Conservation (phyloP, 192 early-diverging fungal genomes). For the Coemansia sp. region DNA sequence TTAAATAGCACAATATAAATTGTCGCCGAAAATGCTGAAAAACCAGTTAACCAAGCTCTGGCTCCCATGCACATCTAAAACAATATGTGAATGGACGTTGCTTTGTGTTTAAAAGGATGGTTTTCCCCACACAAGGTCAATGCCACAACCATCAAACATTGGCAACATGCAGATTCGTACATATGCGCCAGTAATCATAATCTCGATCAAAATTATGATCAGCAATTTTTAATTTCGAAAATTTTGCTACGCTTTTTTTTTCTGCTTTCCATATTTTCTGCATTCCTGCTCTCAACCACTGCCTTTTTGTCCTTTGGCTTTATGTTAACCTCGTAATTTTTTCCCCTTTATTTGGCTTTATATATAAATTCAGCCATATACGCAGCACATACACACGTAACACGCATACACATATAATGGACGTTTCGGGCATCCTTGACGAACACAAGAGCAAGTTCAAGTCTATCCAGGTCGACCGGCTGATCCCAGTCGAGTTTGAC, state of each 20-base stretch:
- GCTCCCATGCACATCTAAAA: background rate
- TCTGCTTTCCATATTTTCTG: too few relatives aligned
- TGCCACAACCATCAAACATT: too few relatives aligned
- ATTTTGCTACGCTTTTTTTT: background rate
- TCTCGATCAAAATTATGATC: background rate
- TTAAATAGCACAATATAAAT: too few relatives aligned
- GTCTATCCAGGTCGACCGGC: slow-evolving; percentile 76
- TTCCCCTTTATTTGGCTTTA: too few relatives aligned
- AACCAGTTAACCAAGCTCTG: too few relatives aligned
- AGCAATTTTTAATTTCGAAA: background rate
- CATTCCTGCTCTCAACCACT: background rate
- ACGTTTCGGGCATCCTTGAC: slow-evolving; percentile 67
- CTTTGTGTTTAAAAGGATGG: background rate
- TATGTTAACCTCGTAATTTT: too few relatives aligned
- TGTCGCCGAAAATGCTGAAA: too few relatives aligned
- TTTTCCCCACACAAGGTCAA: background rate
- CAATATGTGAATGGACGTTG: background rate
- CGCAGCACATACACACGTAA: background rate
- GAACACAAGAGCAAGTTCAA: slow-evolving; percentile 71
- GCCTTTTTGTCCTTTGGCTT: background rate
- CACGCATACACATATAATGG: slow-evolving; percentile 44
- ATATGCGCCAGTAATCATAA: background rate
- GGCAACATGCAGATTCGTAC: too few relatives aligned
- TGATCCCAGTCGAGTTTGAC: slow-evolving; percentile 85
- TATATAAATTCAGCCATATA: background rate